These are phyloP conservation scores for Cryphonectria naterciae DNA, from an alignment of 2,329 filamentous ascomycete species.

Conservation along the genomic window DNA sequence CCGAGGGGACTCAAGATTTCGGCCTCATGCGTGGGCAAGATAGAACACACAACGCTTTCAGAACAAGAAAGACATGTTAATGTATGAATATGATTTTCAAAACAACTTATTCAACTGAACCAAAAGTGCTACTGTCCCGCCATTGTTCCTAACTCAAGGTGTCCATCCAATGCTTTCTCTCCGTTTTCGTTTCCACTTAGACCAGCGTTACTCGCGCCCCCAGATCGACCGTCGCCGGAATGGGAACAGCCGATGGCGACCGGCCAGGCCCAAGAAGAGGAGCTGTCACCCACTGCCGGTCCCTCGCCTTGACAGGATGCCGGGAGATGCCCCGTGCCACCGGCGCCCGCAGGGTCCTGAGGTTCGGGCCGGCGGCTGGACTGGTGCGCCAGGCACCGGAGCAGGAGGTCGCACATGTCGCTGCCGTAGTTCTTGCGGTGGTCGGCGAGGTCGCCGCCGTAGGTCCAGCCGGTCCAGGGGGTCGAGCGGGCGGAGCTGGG, in stretches of 20 bases:
- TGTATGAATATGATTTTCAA: neutral
- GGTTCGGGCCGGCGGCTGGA: slow-evolving; percentile 6
- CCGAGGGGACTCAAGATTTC: neutral
- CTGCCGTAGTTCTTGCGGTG: neutral
- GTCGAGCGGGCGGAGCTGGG: neutral
- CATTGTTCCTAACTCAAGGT: neutral
- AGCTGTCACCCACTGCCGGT: neutral
- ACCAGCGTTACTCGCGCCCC: neutral
- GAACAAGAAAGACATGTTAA: neutral
- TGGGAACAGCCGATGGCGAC: neutral
- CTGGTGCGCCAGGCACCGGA: slow-evolving; percentile 7
- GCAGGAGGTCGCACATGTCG: slow-evolving; percentile 5
- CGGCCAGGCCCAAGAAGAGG: neutral
- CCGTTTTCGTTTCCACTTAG: neutral
- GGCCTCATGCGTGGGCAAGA: neutral
- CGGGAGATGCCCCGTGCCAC: neutral
- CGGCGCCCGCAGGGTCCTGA: neutral
- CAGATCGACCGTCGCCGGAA: neutral
- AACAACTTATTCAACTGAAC: neutral
- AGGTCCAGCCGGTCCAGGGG: slow-evolving; percentile 10
- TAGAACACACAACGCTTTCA: neutral
- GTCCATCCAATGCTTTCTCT: neutral
- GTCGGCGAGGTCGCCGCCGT: slow-evolving; percentile 10
- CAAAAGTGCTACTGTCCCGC: neutral
- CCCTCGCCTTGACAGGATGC: neutral